A percentile compares a stretch with the other conserved stretches of the same genome.
Conservation (phyloP, 805 yeast genomes). For the Yarrowia porcina region DNA sequence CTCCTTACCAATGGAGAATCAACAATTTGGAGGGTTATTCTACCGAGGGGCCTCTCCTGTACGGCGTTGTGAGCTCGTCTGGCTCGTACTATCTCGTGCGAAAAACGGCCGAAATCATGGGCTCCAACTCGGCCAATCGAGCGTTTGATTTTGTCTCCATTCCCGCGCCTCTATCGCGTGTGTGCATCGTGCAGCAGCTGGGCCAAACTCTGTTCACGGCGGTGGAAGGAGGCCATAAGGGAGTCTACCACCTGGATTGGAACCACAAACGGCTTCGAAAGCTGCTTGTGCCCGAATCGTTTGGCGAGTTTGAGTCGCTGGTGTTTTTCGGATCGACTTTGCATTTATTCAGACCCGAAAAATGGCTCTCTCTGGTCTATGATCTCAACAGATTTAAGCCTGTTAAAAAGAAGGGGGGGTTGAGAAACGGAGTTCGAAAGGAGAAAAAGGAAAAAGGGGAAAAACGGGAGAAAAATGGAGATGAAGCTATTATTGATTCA, state of each 20-base stretch:
- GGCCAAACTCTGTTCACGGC: slow-evolving; percentile 20
- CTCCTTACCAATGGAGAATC: slow-evolving; percentile 9
- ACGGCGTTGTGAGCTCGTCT: not conserved
- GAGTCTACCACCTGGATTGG: slow-evolving; percentile 18
- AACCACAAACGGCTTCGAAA: slow-evolving; percentile 16
- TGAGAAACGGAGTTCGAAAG: not conserved
- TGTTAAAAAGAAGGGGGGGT: not conserved
- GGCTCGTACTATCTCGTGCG: not conserved
- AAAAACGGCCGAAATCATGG: slow-evolving; percentile 1
- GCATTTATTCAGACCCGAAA: slow-evolving; percentile 2
- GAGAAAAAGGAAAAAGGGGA: too few species aligned
- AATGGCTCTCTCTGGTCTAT: not conserved
- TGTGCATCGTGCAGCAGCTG: not conserved
- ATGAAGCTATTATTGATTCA: not conserved
- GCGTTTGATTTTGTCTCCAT: slow-evolving; percentile 12
- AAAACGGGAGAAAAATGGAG: not conserved
- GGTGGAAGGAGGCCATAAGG: not conserved
- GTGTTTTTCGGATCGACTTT: not conserved
- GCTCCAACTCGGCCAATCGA: not conserved
- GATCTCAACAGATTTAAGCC: slow-evolving; percentile 3
- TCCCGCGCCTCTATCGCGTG: not conserved
- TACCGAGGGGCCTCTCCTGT: not conserved
- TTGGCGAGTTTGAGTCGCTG: not conserved
- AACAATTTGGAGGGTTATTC: not conserved
- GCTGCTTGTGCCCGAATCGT: not conserved